Conservation (phyloP, 805 yeast species). For the Sugiyamaella chiloensis region DNA sequence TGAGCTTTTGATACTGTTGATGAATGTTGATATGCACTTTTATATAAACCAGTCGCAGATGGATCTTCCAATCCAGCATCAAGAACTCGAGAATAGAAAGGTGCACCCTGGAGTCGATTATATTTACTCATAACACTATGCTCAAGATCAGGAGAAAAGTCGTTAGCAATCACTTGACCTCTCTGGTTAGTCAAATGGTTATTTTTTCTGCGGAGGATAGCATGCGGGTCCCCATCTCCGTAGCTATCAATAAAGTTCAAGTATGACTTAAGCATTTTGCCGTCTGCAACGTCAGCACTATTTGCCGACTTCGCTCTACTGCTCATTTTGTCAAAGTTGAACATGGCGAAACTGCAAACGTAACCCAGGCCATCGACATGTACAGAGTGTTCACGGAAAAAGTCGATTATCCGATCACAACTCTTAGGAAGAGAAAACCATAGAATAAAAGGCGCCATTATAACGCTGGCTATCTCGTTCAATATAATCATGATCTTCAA, state of each 20-base stretch:
- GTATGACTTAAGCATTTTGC: constrained; percentile 89
- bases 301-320: constrained; percentile 15
- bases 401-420: constrained; percentile 77
- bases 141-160: constrained; percentile 21
- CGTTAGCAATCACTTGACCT: not conserved
- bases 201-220: not conserved
- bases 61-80: not conserved
- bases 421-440: constrained; percentile 77
- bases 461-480: constrained; percentile 75
- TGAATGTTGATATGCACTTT: no score
- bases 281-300: constrained; percentile 46
- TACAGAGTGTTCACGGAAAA: constrained; percentile 82
- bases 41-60: not conserved
- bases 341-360: constrained; percentile 92
- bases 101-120: constrained; percentile 22
- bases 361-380: constrained; percentile 94
- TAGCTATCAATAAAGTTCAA: constrained; percentile 84
- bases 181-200: not conserved
- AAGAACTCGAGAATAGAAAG: not conserved
- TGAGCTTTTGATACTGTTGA: not conserved
- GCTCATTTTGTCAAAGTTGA: constrained; percentile 62
- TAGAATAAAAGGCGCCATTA: constrained; percentile 84
- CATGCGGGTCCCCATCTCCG: constrained; percentile 35
- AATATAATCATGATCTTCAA: constrained; percentile 66
- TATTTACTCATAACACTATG: constrained; percentile 34